Evolutionary conservation across 768 basidiomycete genomes (phyloP), one percentile per base, ranked within the genome.

Genomic region (Gymnopilus junonius): DNA sequence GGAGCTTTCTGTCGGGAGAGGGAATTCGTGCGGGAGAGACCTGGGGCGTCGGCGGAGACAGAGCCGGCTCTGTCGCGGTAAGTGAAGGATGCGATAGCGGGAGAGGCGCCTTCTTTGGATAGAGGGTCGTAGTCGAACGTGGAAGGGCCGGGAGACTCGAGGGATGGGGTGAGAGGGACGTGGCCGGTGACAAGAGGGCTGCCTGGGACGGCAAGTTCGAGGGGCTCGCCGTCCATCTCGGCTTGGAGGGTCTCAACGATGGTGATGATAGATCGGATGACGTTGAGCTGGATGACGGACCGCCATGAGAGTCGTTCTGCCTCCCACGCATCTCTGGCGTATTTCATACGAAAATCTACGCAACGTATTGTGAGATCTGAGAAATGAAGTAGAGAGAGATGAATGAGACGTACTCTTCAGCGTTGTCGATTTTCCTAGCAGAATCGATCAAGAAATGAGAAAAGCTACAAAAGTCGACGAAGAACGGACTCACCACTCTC

Each of bases 241-340:
- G 78, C 77, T 67, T 84, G 80, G 34, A 92, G 74, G 17, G 83
- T 76, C 45, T 88, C 84, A 66, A 92, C 79, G 65, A 93, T 87
- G 68, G 75, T 78, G 50, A 86, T 82, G 56, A 92, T 79, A 45
- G 87, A 87, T 8, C 85, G 86, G 53, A 92, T 81, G 70, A 93
- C 85, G 74, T 93, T 93, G 59, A 93, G 87, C 63, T 92, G 91
- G 55, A 93, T 85, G 61, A 93, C 88, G 1, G 88, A 77, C 29
- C 87, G 82, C 92, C 92, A 93, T 10, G 87, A 88, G 1, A 80
- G 79, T 39, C 89, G 87, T 70, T 93, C 91, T 21, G 80, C 79
- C 37, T 77, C 76, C 88, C 88, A 92, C 34, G 82, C 82, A 8
- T 78, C 77, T n/a, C 78, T 79, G 10, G 88, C 86, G 66, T 87